Percentiles rank a stretch among this genome's conserved stretches.
phyloP scores from a whole-genome alignment of 2,329 filamentous ascomycete genomes.

The Fusarium fracticaudum region DNA sequence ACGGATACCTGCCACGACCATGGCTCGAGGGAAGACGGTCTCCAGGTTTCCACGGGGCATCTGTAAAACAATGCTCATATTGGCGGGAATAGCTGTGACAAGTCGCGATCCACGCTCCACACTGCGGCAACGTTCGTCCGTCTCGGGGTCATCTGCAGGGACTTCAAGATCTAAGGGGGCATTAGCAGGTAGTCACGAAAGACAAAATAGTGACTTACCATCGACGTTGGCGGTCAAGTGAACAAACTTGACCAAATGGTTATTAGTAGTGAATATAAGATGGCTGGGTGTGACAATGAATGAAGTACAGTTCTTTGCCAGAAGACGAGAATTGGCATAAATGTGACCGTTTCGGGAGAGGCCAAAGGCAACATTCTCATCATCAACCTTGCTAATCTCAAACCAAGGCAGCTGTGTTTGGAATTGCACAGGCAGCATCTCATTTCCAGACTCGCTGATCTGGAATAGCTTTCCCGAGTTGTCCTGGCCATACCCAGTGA shows the following conservation, averaged over 20 bases:
- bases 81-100: constrained; percentile 88
- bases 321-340: constrained; percentile 77
- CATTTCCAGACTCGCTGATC: constrained; percentile 46
- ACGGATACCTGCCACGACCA: constrained; percentile 91
- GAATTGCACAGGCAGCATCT: constrained; percentile 53
- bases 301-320: constrained; percentile 91
- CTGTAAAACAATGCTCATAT: constrained; percentile 86
- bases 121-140: constrained; percentile 89
- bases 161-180: constrained; percentile 75
- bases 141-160: constrained; percentile 87
- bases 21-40: constrained; percentile 90
- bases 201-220: constrained; percentile 56
- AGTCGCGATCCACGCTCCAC: constrained; percentile 90
- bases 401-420: constrained; percentile 62
- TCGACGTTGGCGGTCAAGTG: constrained; percentile 73
- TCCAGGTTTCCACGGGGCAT: constrained; percentile 97
- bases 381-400: constrained; percentile 56
- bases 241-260: constrained; percentile 93
- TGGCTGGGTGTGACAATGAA: constrained; percentile 84
- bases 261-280: constrained; percentile 90
- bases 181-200: constrained; percentile 30
- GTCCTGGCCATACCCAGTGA: constrained; percentile 58
- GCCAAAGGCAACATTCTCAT: constrained; percentile 63
- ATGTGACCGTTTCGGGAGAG: constrained; percentile 80
- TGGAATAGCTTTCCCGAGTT: constrained; percentile 56